These are phyloP conservation scores for Trebouxia gelatinosa DNA, from an alignment of 163 green algal species.

Conservation along the genomic window DNA sequence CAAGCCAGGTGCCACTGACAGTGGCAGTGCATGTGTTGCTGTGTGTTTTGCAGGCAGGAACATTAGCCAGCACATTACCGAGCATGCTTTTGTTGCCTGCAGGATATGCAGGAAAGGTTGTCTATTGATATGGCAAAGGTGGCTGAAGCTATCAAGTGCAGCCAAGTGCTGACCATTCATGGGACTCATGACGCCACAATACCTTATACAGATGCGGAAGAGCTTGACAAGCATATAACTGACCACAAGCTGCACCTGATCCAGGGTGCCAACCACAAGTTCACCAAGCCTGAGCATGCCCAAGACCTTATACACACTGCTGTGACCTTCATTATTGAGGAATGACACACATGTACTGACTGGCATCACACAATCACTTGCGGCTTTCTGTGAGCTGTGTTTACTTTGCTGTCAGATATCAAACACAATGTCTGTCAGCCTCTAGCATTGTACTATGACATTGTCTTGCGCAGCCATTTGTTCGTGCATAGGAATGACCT, in stretches of 20 bases:
- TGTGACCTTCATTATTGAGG: constrained; percentile 30
- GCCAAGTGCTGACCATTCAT: constrained; percentile 60
- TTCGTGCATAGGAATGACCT: no score
- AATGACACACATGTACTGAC: no score
- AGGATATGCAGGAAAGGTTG: constrained; percentile 60
- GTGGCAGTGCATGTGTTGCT: no score
- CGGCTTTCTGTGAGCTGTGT: no score
- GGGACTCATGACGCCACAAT: constrained; percentile 56
- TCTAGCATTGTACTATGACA: no score
- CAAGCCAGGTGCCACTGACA: no score
- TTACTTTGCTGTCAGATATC: no score
- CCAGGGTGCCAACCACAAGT: constrained; percentile 62
- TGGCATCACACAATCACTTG: no score
- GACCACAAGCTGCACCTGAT: constrained; percentile 43
- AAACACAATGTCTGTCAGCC: no score
- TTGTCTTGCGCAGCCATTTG: no score
- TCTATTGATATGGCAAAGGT: constrained; percentile 50
- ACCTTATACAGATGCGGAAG: constrained; percentile 48
- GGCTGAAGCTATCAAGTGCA: constrained; percentile 40
- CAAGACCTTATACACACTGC: constrained; percentile 35
- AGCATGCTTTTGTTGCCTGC: constrained; percentile 22
- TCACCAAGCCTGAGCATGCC: constrained; percentile 15
- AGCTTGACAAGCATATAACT: constrained; percentile 37
- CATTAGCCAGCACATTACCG: no score
- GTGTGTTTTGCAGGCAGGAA: no score